Conservation (phyloP, 495 filamentous ascomycete genomes). For the Penicillium arizonense region DNA sequence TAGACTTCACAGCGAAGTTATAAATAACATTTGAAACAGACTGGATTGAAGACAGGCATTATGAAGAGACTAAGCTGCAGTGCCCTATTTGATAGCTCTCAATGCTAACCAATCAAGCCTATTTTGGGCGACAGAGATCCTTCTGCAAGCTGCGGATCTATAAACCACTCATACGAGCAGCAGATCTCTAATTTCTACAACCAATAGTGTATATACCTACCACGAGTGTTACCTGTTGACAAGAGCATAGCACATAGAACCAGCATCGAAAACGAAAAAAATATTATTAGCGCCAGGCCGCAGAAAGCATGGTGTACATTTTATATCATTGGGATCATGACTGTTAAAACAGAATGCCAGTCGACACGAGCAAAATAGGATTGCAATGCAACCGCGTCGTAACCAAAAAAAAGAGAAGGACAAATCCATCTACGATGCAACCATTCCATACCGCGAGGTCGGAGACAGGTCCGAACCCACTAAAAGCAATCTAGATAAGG, state of each 20-base stretch:
- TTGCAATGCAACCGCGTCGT: slow-evolving; percentile 26
- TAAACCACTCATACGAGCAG: too few species aligned
- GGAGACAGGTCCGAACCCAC: neutral
- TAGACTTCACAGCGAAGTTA: too few species aligned
- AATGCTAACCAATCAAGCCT: too few species aligned
- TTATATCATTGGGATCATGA: slow-evolving; percentile 43
- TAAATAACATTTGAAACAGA: too few species aligned
- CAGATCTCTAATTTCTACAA: too few species aligned
- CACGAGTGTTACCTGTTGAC: neutral
- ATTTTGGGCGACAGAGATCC: too few species aligned
- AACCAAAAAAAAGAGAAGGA: slow-evolving; percentile 14
- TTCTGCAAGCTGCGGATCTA: too few species aligned
- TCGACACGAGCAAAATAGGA: slow-evolving; percentile 27
- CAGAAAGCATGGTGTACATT: slow-evolving; percentile 27
- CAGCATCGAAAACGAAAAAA: neutral
- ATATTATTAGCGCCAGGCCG: slow-evolving; percentile 10
- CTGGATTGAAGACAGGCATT: too few species aligned
- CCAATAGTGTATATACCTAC: too few species aligned
- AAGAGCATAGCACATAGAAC: neutral
- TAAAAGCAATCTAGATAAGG: slow-evolving; percentile 59
- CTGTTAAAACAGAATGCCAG: slow-evolving; percentile 37
- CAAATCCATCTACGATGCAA: slow-evolving; percentile 13
- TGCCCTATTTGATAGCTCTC: neutral
- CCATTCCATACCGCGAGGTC: neutral
- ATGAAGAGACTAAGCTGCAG: too few species aligned